A percentile compares a stretch with the other conserved stretches of the same genome.
phyloP scores from a whole-genome alignment of 805 yeast genomes.

The Pichia nakasei region DNA sequence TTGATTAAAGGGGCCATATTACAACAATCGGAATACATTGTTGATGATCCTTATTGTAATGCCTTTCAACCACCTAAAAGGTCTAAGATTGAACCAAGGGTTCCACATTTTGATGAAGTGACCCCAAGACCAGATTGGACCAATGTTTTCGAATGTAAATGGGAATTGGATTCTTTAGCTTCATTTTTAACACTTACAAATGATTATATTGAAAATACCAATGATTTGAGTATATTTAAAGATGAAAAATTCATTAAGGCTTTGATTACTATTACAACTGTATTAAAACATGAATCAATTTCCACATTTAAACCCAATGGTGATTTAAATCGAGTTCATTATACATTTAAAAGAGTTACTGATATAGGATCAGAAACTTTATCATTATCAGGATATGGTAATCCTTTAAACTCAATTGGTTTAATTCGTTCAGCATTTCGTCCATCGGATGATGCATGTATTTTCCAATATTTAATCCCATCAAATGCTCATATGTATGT shows the following conservation, averaged over 20 bases:
- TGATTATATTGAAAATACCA: slow-evolving; percentile 54
- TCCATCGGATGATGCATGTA: slow-evolving; percentile 83
- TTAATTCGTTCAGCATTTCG: slow-evolving; percentile 75
- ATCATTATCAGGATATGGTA: slow-evolving; percentile 70
- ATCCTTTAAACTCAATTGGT: slow-evolving; percentile 73
- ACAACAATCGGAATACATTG: slow-evolving; percentile 62
- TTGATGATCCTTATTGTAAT: slow-evolving; percentile 71
- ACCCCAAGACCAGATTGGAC: slow-evolving; percentile 62
- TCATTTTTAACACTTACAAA: slow-evolving; percentile 69
- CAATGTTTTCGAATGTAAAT: slow-evolving; percentile 79
- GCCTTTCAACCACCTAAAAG: slow-evolving; percentile 80
- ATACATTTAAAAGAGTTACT: slow-evolving; percentile 67
- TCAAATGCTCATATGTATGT: slow-evolving; percentile 72
- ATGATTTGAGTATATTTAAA: slow-evolving; percentile 39
- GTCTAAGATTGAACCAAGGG: slow-evolving; percentile 39
- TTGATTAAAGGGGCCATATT: slow-evolving; percentile 71
- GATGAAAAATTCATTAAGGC: slow-evolving; percentile 52
- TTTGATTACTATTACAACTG: slow-evolving; percentile 38
- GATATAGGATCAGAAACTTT: slow-evolving; percentile 74
- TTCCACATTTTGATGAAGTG: slow-evolving; percentile 55
- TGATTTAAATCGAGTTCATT: slow-evolving; percentile 37
- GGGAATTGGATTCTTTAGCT: slow-evolving; percentile 80
- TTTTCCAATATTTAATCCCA: slow-evolving; percentile 74
- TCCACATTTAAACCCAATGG: slow-evolving; percentile 55
- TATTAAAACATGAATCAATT: slow-evolving; percentile 49